phyloP scores from a whole-genome alignment of 768 basidiomycete genomes.

The Naganishia onofrii region DNA sequence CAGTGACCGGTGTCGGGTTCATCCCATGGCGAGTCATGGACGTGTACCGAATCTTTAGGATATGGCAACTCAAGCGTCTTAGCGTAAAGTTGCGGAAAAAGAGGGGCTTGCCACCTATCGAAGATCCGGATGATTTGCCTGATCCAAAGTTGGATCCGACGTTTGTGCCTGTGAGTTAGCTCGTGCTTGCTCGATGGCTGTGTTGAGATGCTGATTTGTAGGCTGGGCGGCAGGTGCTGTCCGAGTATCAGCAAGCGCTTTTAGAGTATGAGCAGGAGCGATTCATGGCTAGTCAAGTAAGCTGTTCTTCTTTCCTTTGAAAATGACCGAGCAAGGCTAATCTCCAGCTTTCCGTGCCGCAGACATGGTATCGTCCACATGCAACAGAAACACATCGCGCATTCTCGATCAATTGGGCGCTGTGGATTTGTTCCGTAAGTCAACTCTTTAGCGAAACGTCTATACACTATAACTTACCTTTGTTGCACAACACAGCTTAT shows the following conservation, averaged over 20 bases:
- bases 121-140: conserved; percentile 74
- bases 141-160: conserved; percentile 59
- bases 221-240: conserved; percentile 37
- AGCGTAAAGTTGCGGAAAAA: conserved; percentile 62
- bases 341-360: conserved; percentile 47
- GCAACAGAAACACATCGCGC: conserved; percentile 68
- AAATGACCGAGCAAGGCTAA: not conserved
- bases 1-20: conserved; percentile 71
- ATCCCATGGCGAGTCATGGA: conserved; percentile 74
- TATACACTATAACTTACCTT: not conserved
- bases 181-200: not conserved
- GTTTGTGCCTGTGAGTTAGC: conserved; percentile 45
- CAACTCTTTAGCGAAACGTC: not conserved
- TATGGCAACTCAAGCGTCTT: conserved; percentile 69
- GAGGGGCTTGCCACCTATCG: conserved; percentile 63
- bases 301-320: conserved; percentile 6
- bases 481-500: conserved; percentile 52
- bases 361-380: conserved; percentile 85
- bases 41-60: conserved; percentile 70
- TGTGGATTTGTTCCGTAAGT: conserved; percentile 64
- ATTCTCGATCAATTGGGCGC: conserved; percentile 56
- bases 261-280: conserved; percentile 49
- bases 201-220: not conserved
- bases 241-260: conserved; percentile 48
- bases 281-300: conserved; percentile 49